phyloP scores from a whole-genome alignment of 306 rosid species.

The Datisca glomerata region DNA sequence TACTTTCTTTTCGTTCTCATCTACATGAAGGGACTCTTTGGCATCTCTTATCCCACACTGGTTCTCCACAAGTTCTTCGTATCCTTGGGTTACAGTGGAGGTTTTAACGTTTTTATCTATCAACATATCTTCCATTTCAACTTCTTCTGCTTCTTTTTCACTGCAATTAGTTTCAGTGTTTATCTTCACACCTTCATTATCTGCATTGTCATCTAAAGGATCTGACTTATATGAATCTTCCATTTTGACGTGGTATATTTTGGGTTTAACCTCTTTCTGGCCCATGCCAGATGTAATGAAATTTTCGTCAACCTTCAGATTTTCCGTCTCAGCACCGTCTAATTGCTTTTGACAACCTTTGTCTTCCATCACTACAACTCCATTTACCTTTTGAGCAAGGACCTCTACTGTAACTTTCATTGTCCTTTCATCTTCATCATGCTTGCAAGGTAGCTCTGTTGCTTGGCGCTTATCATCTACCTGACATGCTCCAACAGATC shows the following conservation, averaged over 20 bases:
- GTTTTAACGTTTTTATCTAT: slow-evolving; percentile 18
- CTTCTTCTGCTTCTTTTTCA: slow-evolving; percentile 22
- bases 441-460: slow-evolving; percentile 15
- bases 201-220: slow-evolving; percentile 19
- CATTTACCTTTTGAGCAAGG: slow-evolving; percentile 22
- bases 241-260: slow-evolving; percentile 14
- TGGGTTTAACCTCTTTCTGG: slow-evolving; percentile 16
- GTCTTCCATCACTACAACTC: slow-evolving; percentile 13
- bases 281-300: slow-evolving; percentile 11
- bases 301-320: slow-evolving; percentile 10
- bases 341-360: slow-evolving; percentile 18
- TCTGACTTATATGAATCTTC: slow-evolving; percentile 17
- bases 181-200: slow-evolving; percentile 20
- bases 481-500: slow-evolving; percentile 17
- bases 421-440: slow-evolving; percentile 23
- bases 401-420: slow-evolving; percentile 18
- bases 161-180: slow-evolving; percentile 11
- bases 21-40: slow-evolving; percentile 14
- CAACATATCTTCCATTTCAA: slow-evolving; percentile 17
- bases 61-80: slow-evolving; percentile 12
- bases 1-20: slow-evolving; percentile 18
- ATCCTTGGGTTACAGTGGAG: slow-evolving; percentile 19
- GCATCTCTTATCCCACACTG: slow-evolving; percentile 19
- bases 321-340: slow-evolving; percentile 21
- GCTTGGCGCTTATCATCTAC: slow-evolving; percentile 18